Evolutionary conservation across 1,284 basidiomycete species (phyloP).

Genomic region (Trametes polyzona): DNA sequence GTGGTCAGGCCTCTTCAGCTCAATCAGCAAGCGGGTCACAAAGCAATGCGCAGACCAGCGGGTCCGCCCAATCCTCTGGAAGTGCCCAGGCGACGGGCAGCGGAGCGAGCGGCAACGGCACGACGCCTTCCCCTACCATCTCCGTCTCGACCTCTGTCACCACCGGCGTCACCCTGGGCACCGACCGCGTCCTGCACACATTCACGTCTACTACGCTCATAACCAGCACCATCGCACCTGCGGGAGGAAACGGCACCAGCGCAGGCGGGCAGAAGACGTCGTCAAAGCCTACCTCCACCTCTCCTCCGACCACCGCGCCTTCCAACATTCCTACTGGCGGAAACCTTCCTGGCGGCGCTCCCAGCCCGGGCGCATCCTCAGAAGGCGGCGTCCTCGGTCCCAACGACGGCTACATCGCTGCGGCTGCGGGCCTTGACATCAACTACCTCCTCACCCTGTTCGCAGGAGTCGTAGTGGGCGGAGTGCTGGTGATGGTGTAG

Average conservation of each 20-base stretch:
- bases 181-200: constrained; percentile 23
- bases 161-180: constrained; percentile 23
- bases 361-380: constrained; percentile 48
- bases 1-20: constrained; percentile 1
- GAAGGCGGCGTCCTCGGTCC: constrained; percentile 56
- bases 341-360: constrained; percentile 48
- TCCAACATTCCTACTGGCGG: constrained; percentile 56
- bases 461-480: constrained; percentile 49
- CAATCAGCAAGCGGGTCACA: constrained; percentile 7
- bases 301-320: constrained; percentile 59
- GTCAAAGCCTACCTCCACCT: constrained; percentile 37
- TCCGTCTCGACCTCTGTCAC: constrained; percentile 32
- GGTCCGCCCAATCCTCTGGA: neutral
- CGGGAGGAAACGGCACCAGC: constrained; percentile 31
- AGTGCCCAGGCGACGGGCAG: neutral
- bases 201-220: constrained; percentile 20
- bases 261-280: constrained; percentile 29
- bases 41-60: constrained; percentile 3
- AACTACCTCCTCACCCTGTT: constrained; percentile 45
- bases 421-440: constrained; percentile 47
- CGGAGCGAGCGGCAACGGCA: constrained; percentile 15
- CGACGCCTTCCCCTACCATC: constrained; percentile 18
- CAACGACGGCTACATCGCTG: constrained; percentile 62
- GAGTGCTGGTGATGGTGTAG: constrained; percentile 50
- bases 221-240: constrained; percentile 42